These are phyloP conservation scores for Lablab purpureus DNA, from an alignment of 306 rosid species.

Conservation along the genomic window DNA sequence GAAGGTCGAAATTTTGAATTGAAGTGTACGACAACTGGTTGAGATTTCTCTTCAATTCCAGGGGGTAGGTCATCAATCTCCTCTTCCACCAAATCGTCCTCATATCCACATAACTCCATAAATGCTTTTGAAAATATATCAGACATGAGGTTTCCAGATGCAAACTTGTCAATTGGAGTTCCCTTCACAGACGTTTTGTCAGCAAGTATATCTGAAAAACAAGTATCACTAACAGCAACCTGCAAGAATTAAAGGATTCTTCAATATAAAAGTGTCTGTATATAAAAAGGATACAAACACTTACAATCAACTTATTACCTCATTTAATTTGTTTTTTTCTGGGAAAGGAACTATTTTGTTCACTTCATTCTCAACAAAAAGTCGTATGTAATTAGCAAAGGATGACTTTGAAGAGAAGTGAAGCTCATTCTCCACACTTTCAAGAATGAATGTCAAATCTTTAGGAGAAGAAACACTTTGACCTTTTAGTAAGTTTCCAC, in stretches of 20 bases:
- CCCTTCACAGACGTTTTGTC: conserved; percentile 44
- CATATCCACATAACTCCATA: conserved; percentile 57
- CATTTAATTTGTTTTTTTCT: conserved; percentile 44
- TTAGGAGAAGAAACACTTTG: conserved; percentile 44
- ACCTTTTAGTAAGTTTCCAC: conserved; percentile 46
- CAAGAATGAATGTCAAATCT: conserved; percentile 60
- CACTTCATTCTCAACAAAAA: conserved; percentile 67
- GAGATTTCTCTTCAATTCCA: conserved; percentile 63
- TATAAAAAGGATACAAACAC: conserved; percentile 22
- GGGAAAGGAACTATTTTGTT: conserved; percentile 46
- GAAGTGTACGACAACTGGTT: conserved; percentile 38
- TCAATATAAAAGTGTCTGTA: conserved; percentile 30
- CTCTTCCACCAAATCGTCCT: conserved; percentile 51
- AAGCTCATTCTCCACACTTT: conserved; percentile 75
- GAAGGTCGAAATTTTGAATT: conserved; percentile 66
- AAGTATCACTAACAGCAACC: conserved; percentile 52
- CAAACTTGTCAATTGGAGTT: conserved; percentile 39
- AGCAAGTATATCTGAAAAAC: conserved; percentile 44
- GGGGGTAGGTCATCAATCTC: conserved; percentile 67
- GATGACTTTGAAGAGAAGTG: conserved; percentile 68
- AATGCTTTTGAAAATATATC: conserved; percentile 64
- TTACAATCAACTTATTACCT: conserved; percentile 64
- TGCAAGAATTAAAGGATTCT: conserved; percentile 55
- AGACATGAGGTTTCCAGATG: conserved; percentile 55
- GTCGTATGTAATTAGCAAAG: conserved; percentile 56